phyloP scores from a whole-genome alignment of 2,329 filamentous ascomycete species.

The Phoma sp. region DNA sequence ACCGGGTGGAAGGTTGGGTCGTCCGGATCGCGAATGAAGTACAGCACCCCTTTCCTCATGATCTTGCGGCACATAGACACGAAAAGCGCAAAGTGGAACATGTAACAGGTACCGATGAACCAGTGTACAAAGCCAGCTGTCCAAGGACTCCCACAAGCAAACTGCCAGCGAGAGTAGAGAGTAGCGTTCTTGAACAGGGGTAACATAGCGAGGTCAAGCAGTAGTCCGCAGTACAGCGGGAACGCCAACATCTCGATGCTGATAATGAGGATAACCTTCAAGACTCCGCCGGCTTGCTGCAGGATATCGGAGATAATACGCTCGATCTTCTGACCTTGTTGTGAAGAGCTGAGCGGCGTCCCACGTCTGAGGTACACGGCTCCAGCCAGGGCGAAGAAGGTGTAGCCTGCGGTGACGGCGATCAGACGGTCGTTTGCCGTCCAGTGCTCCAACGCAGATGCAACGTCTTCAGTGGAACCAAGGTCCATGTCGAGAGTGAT shows the following conservation, averaged over 20 bases:
- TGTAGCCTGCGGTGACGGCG: constrained; percentile 82
- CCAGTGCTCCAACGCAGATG: constrained; percentile 48
- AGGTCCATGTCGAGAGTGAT: constrained; percentile 45
- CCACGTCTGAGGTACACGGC: constrained; percentile 80
- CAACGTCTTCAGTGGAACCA: constrained; percentile 31
- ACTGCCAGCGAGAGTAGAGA: constrained; percentile 76
- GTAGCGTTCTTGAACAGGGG: constrained; percentile 87
- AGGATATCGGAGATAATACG: constrained; percentile 80
- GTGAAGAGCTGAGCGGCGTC: constrained; percentile 68
- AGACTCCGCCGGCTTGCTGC: constrained; percentile 91
- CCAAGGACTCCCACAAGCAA: constrained; percentile 78
- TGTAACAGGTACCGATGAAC: constrained; percentile 98
- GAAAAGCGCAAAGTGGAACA: constrained; percentile 99
- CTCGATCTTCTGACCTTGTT: constrained; percentile 66
- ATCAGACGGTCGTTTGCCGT: constrained; percentile 64
- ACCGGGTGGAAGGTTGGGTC: constrained; percentile 98
- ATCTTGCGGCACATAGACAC: constrained; percentile 99
- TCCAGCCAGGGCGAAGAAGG: constrained; percentile 74
- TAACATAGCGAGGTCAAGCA: constrained; percentile 86
- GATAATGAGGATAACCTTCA: constrained; percentile 98
- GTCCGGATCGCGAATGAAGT: constrained; percentile 97
- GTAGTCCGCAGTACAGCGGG: constrained; percentile 89
- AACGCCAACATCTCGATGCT: constrained; percentile 99
- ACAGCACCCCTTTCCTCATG: constrained; percentile 91
- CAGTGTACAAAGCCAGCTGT: constrained; percentile 97